Evolutionary conservation across 2,329 filamentous ascomycete species (phyloP).

Genomic region (Paramyrothecium sp.): DNA sequence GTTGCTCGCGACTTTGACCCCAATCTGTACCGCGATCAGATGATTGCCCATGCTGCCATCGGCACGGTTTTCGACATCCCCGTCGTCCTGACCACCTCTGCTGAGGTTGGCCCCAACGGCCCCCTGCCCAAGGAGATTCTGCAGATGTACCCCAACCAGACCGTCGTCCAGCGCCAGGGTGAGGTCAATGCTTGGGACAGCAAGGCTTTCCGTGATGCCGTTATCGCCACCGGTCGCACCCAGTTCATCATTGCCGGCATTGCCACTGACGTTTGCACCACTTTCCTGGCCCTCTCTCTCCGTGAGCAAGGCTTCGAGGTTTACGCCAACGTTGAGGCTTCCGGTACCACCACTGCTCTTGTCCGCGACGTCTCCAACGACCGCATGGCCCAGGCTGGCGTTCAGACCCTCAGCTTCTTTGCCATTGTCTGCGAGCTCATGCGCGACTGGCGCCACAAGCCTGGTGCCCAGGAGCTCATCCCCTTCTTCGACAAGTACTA

Average conservation of each 20-base stretch:
- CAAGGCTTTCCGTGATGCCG: constrained; percentile 61
- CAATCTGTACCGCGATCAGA: constrained; percentile 63
- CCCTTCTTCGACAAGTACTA: constrained; percentile 64
- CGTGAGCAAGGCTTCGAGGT: constrained; percentile 70
- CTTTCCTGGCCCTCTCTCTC: constrained; percentile 72
- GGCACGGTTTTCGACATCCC: constrained; percentile 67
- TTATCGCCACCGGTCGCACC: constrained; percentile 62
- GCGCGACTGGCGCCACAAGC: constrained; percentile 63
- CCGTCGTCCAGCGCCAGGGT: constrained; percentile 65
- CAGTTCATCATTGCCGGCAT: constrained; percentile 74
- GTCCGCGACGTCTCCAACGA: constrained; percentile 64
- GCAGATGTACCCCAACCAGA: constrained; percentile 64
- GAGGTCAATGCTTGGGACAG: constrained; percentile 81
- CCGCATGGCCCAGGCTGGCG: constrained; percentile 65
- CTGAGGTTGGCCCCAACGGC: constrained; percentile 68
- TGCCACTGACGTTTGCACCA: constrained; percentile 72
- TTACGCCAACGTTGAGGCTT: constrained; percentile 71
- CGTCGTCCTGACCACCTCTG: constrained; percentile 68
- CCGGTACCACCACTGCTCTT: constrained; percentile 61
- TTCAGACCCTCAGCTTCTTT: constrained; percentile 62
- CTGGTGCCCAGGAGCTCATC: constrained; percentile 54
- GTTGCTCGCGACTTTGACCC: constrained; percentile 64
- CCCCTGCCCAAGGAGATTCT: constrained; percentile 68
- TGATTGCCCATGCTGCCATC: constrained; percentile 66
- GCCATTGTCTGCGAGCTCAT: constrained; percentile 66